These are phyloP conservation scores for Penicillium soppii DNA, from an alignment of 495 filamentous ascomycete species.

Conservation along the genomic window DNA sequence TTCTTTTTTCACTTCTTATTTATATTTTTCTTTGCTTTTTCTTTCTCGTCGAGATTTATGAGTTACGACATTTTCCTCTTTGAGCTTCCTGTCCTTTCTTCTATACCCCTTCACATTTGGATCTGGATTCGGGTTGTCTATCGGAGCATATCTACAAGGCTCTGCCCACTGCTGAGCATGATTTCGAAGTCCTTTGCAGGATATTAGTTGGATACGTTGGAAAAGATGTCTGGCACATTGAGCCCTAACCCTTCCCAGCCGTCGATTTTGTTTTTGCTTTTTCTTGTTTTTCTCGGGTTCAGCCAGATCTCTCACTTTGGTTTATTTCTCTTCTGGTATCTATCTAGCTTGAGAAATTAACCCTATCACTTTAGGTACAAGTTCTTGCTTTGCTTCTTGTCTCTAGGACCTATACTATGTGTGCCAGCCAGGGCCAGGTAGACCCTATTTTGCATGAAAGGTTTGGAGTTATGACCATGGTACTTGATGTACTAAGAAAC, in stretches of 20 bases:
- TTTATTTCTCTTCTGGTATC: conserved; percentile 7
- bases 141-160: background rate
- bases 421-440: too few species aligned
- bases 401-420: too few species aligned
- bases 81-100: background rate
- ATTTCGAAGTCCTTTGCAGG: conserved; percentile 2
- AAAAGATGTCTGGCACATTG: conserved; percentile 13
- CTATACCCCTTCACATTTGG: background rate
- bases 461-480: too few species aligned
- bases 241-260: background rate
- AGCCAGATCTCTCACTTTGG: conserved; percentile 2
- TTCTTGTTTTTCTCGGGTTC: conserved; percentile 4
- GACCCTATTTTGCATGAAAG: too few species aligned
- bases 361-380: conserved; percentile 15
- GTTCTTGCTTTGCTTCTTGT: background rate
- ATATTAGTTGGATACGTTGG: conserved; percentile 4
- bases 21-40: conserved; percentile 5
- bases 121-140: background rate
- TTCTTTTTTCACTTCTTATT: conserved; percentile 15
- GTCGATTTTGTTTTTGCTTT: conserved; percentile 4
- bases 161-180: background rate
- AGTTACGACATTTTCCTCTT: background rate
- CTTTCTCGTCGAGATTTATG: background rate
- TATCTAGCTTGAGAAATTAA: conserved; percentile 18
- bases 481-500: too few species aligned